These are phyloP conservation scores for Teunomyces lycoperdinae DNA, from an alignment of 805 yeast species.

Conservation along the genomic window DNA sequence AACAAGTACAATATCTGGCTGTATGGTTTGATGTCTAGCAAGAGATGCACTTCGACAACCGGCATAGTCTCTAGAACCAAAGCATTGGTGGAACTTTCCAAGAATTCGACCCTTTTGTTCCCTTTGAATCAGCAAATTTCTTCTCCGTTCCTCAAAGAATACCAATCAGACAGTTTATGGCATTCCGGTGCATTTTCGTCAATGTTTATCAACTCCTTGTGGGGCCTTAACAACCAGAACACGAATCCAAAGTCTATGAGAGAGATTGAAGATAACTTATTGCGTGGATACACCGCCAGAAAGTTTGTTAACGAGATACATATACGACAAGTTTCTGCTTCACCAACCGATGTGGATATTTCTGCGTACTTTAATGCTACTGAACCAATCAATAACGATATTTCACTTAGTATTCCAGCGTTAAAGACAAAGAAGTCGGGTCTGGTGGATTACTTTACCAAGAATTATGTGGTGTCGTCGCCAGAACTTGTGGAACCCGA, in stretches of 20 bases:
- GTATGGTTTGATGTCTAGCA: constrained; percentile 33
- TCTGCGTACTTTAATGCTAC: constrained; percentile 10
- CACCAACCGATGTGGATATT: constrained; percentile 14
- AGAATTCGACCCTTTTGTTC: constrained; percentile 51
- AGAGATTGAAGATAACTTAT: constrained; percentile 39
- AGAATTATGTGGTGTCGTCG: constrained; percentile 5
- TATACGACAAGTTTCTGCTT: constrained; percentile 8
- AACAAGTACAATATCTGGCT: constrained; percentile 38
- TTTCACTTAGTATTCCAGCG: background rate
- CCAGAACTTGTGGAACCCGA: background rate
- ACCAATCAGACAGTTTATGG: constrained; percentile 39
- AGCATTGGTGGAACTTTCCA: constrained; percentile 44
- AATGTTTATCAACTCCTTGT: constrained; percentile 37
- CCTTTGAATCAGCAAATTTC: constrained; percentile 41
- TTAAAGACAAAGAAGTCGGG: constrained; percentile 4
- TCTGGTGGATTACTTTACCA: constrained; percentile 9
- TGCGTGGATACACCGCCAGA: constrained; percentile 42
- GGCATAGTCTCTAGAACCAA: constrained; percentile 41
- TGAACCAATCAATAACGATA: background rate
- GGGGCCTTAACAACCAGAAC: constrained; percentile 45
- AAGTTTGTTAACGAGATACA: constrained; percentile 45
- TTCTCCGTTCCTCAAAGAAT: constrained; percentile 4
- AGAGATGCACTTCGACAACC: constrained; percentile 23
- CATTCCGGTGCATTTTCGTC: constrained; percentile 27
- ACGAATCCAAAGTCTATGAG: constrained; percentile 36